phyloP scores from a whole-genome alignment of 345 rosid genomes.

The Iberis pinnata region DNA sequence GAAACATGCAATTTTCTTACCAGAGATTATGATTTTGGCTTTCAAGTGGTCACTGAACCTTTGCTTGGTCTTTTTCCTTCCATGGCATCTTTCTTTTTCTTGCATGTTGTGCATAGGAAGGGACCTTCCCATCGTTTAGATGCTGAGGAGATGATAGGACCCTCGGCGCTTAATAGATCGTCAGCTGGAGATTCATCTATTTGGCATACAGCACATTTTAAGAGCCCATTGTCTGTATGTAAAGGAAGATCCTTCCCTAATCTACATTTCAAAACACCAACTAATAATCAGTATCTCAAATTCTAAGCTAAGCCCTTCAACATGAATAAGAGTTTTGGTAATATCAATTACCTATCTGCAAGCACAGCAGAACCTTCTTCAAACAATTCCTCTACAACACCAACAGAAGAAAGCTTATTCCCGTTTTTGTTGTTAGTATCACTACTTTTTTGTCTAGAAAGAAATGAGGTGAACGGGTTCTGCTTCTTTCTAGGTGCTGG shows the following conservation, averaged over 20 bases:
- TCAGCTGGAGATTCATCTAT: constrained; percentile 67
- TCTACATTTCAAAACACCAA: constrained; percentile 43
- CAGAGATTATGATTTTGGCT: background rate
- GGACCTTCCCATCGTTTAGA: constrained; percentile 94
- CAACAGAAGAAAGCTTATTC: constrained; percentile 85
- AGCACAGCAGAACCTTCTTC: constrained; percentile 99
- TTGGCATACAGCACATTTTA: constrained; percentile 98
- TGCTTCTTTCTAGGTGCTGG: constrained; percentile 63
- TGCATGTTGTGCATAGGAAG: constrained; percentile 72
- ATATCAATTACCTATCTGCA: constrained; percentile 61
- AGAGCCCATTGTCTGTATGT: constrained; percentile 46
- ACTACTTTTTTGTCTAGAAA: constrained; percentile 52
- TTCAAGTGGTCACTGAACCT: constrained; percentile 41
- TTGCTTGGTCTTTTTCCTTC: constrained; percentile 84
- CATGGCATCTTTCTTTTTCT: constrained; percentile 97
- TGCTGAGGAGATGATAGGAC: constrained; percentile 59
- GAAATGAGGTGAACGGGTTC: constrained; percentile 49
- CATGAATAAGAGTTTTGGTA: background rate
- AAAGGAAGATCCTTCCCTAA: constrained; percentile 67
- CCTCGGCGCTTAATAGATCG: constrained; percentile 48
- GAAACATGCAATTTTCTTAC: constrained; percentile 12
- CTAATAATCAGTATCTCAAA: background rate
- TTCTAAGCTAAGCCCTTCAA: background rate
- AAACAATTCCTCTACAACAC: constrained; percentile 92
- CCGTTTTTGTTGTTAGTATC: constrained; percentile 46